Evolutionary conservation across 2,329 filamentous ascomycete genomes (phyloP).

Genomic region (Aureobasidium sp.): DNA sequence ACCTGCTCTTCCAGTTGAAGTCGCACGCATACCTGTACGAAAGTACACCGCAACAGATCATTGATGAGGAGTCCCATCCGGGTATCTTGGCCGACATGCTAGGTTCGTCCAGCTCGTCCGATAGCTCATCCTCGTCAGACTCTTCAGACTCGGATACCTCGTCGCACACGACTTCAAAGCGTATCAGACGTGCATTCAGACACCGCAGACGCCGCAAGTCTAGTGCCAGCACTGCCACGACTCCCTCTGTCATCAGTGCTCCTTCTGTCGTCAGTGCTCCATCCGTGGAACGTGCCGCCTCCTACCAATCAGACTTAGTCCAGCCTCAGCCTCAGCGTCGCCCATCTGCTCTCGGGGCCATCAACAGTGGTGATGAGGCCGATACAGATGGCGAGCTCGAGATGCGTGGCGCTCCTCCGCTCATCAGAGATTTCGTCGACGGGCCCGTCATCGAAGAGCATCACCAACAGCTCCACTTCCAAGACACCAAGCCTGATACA

Average conservation of each 20-base stretch:
- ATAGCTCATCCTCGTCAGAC: constrained; percentile 45
- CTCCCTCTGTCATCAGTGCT: constrained; percentile 39
- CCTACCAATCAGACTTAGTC: neutral
- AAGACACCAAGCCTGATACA: constrained; percentile 28
- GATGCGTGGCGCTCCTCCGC: constrained; percentile 27
- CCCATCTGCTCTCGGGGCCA: constrained; percentile 32
- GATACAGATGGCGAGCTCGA: constrained; percentile 42
- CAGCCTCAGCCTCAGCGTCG: constrained; percentile 26
- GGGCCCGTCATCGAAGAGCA: constrained; percentile 32
- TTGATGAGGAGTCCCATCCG: constrained; percentile 83
- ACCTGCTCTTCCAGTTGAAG: constrained; percentile 84
- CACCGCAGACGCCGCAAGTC: constrained; percentile 68
- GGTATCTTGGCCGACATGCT: constrained; percentile 77
- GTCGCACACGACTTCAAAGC: constrained; percentile 67
- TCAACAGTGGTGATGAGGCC: constrained; percentile 49
- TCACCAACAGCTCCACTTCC: neutral
- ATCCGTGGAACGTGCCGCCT: constrained; percentile 30
- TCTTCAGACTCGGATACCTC: constrained; percentile 59
- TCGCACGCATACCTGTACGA: constrained; percentile 89
- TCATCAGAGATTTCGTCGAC: constrained; percentile 43
- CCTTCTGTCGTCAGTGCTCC: constrained; percentile 41
- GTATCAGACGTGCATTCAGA: constrained; percentile 68
- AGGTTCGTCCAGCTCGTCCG: constrained; percentile 57
- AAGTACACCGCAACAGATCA: constrained; percentile 84
- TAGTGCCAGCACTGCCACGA: constrained; percentile 62